Conservation (phyloP, 176 grass and related monocot genomes). For the Aegilops tauschii region DNA sequence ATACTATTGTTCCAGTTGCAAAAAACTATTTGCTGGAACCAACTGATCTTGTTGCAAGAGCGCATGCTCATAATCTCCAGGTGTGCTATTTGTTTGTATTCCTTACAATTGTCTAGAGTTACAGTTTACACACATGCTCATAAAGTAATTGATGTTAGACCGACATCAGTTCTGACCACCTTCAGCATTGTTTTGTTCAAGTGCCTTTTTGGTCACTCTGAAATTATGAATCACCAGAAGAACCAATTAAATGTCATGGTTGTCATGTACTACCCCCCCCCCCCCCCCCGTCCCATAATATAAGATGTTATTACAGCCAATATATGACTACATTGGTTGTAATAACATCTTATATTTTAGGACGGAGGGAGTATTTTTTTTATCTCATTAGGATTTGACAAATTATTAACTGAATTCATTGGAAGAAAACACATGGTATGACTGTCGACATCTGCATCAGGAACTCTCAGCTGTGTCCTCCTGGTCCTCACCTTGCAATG, state of each 20-base stretch:
- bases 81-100: constrained; percentile 31
- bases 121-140: background rate
- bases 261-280: background rate
- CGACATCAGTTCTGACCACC: background rate
- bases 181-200: background rate
- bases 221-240: background rate
- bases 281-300: no score
- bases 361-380: background rate
- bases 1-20: constrained; percentile 67
- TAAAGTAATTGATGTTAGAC: constrained; percentile 3
- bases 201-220: background rate
- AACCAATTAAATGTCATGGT: background rate
- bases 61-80: constrained; percentile 95
- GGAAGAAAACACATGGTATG: background rate
- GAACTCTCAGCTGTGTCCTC: background rate
- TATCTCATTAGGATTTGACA: background rate
- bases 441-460: background rate
- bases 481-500: background rate
- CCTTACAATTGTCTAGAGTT: constrained; percentile 2
- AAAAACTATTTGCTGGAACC: constrained; percentile 74
- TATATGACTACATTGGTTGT: no score
- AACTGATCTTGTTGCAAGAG: constrained; percentile 84
- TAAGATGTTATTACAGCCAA: no score
- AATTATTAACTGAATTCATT: background rate
- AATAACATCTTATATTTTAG: no score